Base-by-base conservation (phyloP, 331 rosid species). In the Quercus phellos region DNA sequence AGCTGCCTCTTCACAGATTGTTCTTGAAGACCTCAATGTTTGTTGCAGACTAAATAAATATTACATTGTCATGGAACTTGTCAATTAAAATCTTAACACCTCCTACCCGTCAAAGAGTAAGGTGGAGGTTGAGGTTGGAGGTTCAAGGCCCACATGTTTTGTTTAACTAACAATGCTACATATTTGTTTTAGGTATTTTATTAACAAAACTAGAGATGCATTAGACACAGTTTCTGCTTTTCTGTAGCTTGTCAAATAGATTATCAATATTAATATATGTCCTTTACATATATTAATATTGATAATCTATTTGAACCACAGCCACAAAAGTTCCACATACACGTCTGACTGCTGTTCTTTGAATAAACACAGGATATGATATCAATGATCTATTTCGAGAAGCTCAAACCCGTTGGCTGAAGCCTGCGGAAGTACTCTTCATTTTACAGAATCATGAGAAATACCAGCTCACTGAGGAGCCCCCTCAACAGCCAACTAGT, bases 381-480 rank as follows among this genome's bases (percentile, higher is more conserved):
- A 89, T 93, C 30, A 59, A 73, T 68, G 88, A 84, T 54, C 88
- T 95, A 61, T 85, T 80, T 81, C 80, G 53, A 87, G 96, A 91
- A 85, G 99, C 96, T 70, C 96, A 89, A 83, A 81, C 59, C 51
- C 90, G 99, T 74, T 95, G 99, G 99, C 90, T 95, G 81, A 95
- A 88, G 90, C 97, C 99, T 18, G 89, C 85, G 2, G 99, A 95
- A 81, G 97, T 95, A 79, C 80, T 84, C 55, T 91, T 78, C 83
- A 90, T 95, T 84, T 91, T 95, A 73, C 86, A 74, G 82, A 93
- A 91, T 81, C 89, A 95, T 35, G 92, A 95, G n/a, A 77, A 79
- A 68, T 91, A 82, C 78, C 79, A 88, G 84, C 70, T 95, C 83
- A 87, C 94, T 14, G 70, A 88, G 12, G 79, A 63, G 84, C 85